These are phyloP conservation scores for Claviceps monticola DNA, from an alignment of 2,329 filamentous ascomycete species.

Conservation along the genomic window DNA sequence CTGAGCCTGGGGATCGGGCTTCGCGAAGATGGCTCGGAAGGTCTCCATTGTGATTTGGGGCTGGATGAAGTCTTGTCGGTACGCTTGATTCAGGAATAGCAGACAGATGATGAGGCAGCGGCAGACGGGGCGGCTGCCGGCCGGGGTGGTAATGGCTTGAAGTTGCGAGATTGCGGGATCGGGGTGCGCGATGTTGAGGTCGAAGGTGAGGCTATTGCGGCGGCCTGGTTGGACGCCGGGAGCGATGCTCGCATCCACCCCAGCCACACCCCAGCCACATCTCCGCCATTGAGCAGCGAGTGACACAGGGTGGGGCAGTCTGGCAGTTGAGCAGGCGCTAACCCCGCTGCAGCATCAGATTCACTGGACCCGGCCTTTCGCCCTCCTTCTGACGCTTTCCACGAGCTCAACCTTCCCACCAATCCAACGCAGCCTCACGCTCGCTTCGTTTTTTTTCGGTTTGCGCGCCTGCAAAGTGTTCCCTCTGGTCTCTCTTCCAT, in stretches of 20 bases:
- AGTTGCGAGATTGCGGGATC: not conserved
- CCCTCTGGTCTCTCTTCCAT: not conserved
- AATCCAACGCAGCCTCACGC: slow-evolving; percentile 1
- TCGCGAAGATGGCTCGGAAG: slow-evolving; percentile 73
- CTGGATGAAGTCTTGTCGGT: not conserved
- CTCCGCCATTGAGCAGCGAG: too few relatives aligned
- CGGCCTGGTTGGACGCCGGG: not conserved
- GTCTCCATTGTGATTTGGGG: slow-evolving; percentile 55
- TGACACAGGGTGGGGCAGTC: not conserved
- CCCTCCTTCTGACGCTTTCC: slow-evolving; percentile 7
- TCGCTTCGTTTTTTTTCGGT: not conserved
- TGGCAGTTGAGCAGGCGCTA: not conserved
- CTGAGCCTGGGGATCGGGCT: slow-evolving; percentile 86
- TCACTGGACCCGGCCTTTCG: slow-evolving; percentile 1
- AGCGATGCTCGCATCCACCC: too few relatives aligned
- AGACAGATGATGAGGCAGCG: not conserved
- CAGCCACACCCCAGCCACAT: too few relatives aligned
- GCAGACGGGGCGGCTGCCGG: not conserved
- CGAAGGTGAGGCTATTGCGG: not conserved
- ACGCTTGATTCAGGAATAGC: not conserved
- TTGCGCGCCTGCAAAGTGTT: not conserved
- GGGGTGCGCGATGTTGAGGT: not conserved
- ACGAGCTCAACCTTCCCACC: slow-evolving; percentile 4
- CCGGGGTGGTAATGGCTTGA: not conserved
- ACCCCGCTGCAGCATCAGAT: not conserved